phyloP scores from a whole-genome alignment of 1,284 basidiomycete species.

The Nidula niveotomentosa region DNA sequence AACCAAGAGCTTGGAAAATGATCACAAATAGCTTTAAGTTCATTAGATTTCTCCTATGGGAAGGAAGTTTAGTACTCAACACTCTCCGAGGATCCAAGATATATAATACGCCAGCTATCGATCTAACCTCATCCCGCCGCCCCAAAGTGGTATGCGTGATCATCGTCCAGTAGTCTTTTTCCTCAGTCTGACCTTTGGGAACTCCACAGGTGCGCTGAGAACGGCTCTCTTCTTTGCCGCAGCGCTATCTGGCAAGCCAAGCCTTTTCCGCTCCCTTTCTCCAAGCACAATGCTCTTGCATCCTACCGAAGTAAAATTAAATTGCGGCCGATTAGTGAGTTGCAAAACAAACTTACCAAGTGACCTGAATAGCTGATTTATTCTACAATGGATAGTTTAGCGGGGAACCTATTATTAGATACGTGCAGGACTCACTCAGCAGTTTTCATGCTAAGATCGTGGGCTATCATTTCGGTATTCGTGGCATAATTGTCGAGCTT shows the following conservation, averaged over 20 bases:
- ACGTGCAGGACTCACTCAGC: slow-evolving; percentile 48
- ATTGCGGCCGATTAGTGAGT: slow-evolving; percentile 11
- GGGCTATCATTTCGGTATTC: slow-evolving; percentile 66
- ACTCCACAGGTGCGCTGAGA: slow-evolving; percentile 73
- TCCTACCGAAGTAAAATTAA: slow-evolving; percentile 38
- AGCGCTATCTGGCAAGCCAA: slow-evolving; percentile 63
- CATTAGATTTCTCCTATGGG: too few relatives aligned
- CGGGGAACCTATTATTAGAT: neutral
- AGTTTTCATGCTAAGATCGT: slow-evolving; percentile 67
- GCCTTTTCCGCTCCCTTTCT: slow-evolving; percentile 61
- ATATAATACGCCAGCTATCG: too few relatives aligned
- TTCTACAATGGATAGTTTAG: slow-evolving; percentile 25
- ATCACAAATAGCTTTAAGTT: too few relatives aligned
- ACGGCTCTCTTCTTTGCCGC: slow-evolving; percentile 67
- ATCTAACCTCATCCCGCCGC: too few relatives aligned
- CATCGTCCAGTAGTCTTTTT: slow-evolving; percentile 22
- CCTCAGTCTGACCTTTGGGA: slow-evolving; percentile 63
- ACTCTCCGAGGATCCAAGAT: too few relatives aligned
- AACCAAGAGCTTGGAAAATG: too few relatives aligned
- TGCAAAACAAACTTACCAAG: slow-evolving; percentile 35
- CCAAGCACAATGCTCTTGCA: slow-evolving; percentile 68
- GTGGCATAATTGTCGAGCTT: slow-evolving; percentile 75
- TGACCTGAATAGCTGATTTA: slow-evolving; percentile 53
- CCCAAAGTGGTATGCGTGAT: too few relatives aligned
- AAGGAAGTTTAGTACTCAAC: too few relatives aligned